Base-by-base conservation (phyloP, 2,329 filamentous ascomycete species). In the Sarocladium brachiariae region DNA sequence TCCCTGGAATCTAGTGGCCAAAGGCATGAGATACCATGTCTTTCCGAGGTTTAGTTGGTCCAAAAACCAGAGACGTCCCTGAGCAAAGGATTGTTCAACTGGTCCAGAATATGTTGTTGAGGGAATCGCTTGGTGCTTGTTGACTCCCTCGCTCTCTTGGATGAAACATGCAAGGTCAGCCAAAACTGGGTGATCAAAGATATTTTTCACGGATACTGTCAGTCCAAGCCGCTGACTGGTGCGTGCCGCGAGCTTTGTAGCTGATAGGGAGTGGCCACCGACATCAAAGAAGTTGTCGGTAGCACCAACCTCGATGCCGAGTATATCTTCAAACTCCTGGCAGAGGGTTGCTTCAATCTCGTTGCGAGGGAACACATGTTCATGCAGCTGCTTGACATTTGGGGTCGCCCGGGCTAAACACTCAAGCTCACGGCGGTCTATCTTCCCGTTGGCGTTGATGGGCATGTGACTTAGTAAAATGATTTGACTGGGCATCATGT, bases 401-500 rank as follows among this genome's bases (percentile, higher is more conserved):
- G 41, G 24, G 5, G 24, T 11, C 6, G 4, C 10, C 10, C 23
- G 14, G 31, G 38, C 49, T 3, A 23, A 13, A 13, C 34, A 25
- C 30, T 35, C 30, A 27, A 60, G 54, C 4, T 52, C 53, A 2
- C 53, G 53, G 0, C 59, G 51, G 21, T 63, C 59, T 0, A 61
- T 51, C 35, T 63, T 61, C 18, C 59, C 58, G 14, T 56, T 63
- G 1, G 51, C 37, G n/a, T 60, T 59, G 30, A 61, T 41, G n/a
- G 61, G 61, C 49, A 63, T 56, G 2, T 57, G 38, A 2, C 58
- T 57, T 10, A 63, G 10, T 0, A 60, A 49, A 1, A 51, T 35
- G 2, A 63, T 57, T 8, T 23, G 51, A 1, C 50, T 37, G 1
- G 60, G 61, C 11, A 63, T 39, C 60, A 63, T 63, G 45, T 63